Evolutionary conservation across 345 rosid species (phyloP).

Genomic region (Eucalyptus sideroxylon): DNA sequence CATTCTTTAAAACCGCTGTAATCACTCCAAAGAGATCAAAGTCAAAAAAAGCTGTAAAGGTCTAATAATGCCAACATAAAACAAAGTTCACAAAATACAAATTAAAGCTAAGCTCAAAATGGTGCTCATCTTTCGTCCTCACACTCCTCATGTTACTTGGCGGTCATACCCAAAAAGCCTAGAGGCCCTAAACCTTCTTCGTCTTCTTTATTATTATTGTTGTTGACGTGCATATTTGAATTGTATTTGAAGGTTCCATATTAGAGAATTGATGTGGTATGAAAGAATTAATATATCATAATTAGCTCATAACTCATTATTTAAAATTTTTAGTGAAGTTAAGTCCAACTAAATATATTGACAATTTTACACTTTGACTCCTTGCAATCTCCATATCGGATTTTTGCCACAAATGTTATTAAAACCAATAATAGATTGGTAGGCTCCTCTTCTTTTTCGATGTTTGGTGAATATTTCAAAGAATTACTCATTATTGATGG

Average conservation of each 20-base stretch:
- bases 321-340: not conserved
- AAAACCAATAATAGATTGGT: not conserved
- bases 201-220: not conserved
- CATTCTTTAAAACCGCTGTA: not conserved
- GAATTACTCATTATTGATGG: not conserved
- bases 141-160: not conserved
- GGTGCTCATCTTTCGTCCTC: not conserved
- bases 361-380: not conserved
- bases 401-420: not conserved
- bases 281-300: not conserved
- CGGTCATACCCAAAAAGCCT: not conserved
- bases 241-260: not conserved
- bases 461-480: not conserved
- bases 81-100: not conserved
- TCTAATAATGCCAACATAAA: not conserved
- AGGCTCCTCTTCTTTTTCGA: not conserved
- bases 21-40: not conserved
- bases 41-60: not conserved
- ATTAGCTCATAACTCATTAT: not conserved
- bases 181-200: not conserved
- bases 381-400: not conserved
- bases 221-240: not conserved
- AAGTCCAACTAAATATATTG: not conserved
- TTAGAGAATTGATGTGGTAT: not conserved
- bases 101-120: not conserved